Evolutionary conservation across 345 rosid species (phyloP).

Genomic region (Arabis hirsuta): DNA sequence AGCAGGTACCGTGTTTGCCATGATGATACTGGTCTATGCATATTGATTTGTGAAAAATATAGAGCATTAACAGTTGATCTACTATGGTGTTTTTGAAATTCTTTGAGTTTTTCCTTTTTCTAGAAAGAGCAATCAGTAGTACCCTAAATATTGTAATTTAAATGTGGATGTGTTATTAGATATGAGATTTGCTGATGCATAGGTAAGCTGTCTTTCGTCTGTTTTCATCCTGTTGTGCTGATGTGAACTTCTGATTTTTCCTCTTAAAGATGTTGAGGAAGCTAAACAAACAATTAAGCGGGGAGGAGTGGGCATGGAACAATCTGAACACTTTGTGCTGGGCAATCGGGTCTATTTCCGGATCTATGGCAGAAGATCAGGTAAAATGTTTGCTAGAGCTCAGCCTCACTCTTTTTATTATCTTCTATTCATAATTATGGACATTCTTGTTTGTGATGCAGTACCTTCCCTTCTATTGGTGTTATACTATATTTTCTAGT

Average conservation of each 20-base stretch:
- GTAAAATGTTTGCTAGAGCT: slow-evolving; percentile 46
- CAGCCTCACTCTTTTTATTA: background rate
- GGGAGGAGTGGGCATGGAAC: slow-evolving; percentile 99
- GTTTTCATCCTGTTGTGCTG: slow-evolving; percentile 25
- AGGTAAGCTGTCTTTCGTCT: slow-evolving; percentile 3
- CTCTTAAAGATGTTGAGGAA: slow-evolving; percentile 88
- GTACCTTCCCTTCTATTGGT: background rate
- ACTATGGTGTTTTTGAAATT: slow-evolving; percentile 9
- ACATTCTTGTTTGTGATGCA: slow-evolving; percentile 11
- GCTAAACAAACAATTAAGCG: slow-evolving; percentile 88
- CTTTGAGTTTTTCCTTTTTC: background rate
- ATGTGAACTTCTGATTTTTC: slow-evolving; percentile 28
- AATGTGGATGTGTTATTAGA: slow-evolving; percentile 1
- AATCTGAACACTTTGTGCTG: slow-evolving; percentile 94
- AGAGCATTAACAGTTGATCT: slow-evolving; percentile 8
- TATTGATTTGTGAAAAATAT: slow-evolving; percentile 18
- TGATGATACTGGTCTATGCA: slow-evolving; percentile 21
- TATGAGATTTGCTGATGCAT: background rate
- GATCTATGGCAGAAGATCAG: slow-evolving; percentile 99
- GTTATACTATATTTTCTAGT: background rate
- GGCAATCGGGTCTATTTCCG: slow-evolving; percentile 99
- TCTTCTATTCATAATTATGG: background rate
- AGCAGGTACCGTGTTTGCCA: slow-evolving; percentile 63
- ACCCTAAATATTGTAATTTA: background rate
- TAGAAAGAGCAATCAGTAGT: background rate